These are phyloP conservation scores for Protomyces inundatus DNA, from an alignment of 1,139 yeast genomes.

Conservation along the genomic window DNA sequence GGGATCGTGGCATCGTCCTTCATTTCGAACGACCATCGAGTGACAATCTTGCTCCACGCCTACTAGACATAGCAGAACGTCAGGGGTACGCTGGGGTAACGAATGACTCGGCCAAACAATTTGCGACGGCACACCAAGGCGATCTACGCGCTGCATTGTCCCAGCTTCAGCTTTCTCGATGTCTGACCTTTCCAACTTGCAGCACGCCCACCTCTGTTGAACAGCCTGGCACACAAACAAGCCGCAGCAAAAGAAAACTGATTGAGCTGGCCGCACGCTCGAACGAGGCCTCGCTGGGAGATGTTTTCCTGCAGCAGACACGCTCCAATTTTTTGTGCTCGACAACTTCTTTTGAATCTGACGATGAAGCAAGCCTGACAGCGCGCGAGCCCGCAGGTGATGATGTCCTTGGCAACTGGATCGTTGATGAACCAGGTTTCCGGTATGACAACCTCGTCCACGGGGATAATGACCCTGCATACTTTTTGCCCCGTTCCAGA, in stretches of 20 bases:
- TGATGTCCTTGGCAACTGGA: background rate
- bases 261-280: background rate
- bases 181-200: no score
- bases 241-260: no score
- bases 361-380: background rate
- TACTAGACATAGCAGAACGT: background rate
- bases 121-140: background rate
- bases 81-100: background rate
- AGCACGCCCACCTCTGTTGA: no score
- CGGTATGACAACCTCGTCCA: background rate
- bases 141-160: background rate
- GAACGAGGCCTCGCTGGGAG: background rate
- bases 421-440: background rate
- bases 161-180: background rate
- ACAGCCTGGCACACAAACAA: no score
- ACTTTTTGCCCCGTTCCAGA: no score
- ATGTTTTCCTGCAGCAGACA: background rate
- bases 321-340: background rate
- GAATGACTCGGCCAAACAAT: no score
- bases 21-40: background rate
- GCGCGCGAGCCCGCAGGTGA: background rate
- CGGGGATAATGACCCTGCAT: background rate
- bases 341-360: background rate
- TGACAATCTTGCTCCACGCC: background rate
- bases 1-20: background rate